Percentiles rank a stretch among this genome's conserved stretches.
Conservation (phyloP, 805 yeast genomes). For the Wickerhamiella lipophila region DNA sequence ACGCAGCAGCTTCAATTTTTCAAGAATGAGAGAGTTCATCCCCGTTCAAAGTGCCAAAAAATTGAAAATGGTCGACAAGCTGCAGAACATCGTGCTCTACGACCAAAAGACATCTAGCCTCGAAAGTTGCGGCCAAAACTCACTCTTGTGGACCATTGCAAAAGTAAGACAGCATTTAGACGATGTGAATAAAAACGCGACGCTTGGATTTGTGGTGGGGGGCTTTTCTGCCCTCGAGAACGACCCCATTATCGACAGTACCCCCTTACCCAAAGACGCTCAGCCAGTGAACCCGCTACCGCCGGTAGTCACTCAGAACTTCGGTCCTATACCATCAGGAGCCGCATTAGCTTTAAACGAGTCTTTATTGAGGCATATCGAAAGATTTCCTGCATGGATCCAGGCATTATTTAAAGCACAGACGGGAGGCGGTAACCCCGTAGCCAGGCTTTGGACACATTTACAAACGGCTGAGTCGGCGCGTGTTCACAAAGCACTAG, state of each 20-base stretch:
- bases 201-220: slow-evolving; percentile 18
- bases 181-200: slow-evolving; percentile 7
- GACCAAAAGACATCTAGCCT: slow-evolving; percentile 29
- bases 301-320: slow-evolving; percentile 8
- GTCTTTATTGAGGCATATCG: slow-evolving; percentile 11
- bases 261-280: slow-evolving; percentile 3
- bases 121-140: slow-evolving; percentile 15
- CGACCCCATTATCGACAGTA: neutral
- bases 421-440: slow-evolving; percentile 29
- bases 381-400: slow-evolving; percentile 46
- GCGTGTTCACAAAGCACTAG: slow-evolving; percentile 42
- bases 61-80: slow-evolving; percentile 20
- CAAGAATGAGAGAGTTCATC: slow-evolving; percentile 29
- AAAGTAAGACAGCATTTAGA: slow-evolving; percentile 24
- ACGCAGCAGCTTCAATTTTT: slow-evolving; percentile 56
- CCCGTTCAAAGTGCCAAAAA: slow-evolving; percentile 24
- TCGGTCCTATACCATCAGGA: neutral
- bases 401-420: slow-evolving; percentile 27
- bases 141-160: slow-evolving; percentile 21
- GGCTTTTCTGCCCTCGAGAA: slow-evolving; percentile 15
- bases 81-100: slow-evolving; percentile 35
- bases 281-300: slow-evolving; percentile 9
- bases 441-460: slow-evolving; percentile 44
- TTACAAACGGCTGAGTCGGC: slow-evolving; percentile 60
- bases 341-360: slow-evolving; percentile 12